Percentiles rank a stretch among this genome's conserved stretches.
phyloP scores from a whole-genome alignment of 2,329 filamentous ascomycete species.

The Neoscytalidium dimidiatum region DNA sequence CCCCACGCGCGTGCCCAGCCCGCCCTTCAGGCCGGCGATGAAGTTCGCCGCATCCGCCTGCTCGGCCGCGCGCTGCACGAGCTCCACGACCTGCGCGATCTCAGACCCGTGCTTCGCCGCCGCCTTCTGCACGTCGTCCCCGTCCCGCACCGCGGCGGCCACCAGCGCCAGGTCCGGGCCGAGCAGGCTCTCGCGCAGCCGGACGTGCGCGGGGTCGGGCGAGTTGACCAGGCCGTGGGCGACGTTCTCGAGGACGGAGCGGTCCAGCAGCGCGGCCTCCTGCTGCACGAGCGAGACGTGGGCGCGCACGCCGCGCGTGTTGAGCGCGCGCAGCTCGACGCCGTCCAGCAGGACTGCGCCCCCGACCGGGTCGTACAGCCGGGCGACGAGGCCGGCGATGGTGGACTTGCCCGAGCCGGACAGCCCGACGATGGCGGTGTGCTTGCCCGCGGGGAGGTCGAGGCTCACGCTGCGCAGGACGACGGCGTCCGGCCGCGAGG shows the following conservation, averaged over 20 bases:
- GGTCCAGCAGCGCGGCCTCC: constrained; percentile 53
- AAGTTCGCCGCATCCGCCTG: constrained; percentile 63
- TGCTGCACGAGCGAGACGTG: constrained; percentile 50
- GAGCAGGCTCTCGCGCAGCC: constrained; percentile 51
- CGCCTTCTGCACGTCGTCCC: constrained; percentile 46
- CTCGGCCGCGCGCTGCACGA: constrained; percentile 53
- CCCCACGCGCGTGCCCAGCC: constrained; percentile 53
- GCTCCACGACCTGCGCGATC: constrained; percentile 53
- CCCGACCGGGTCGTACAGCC: constrained; percentile 43
- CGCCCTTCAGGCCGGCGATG: constrained; percentile 54
- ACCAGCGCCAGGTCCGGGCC: constrained; percentile 53
- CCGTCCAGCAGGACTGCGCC: constrained; percentile 40
- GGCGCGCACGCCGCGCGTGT: constrained; percentile 38
- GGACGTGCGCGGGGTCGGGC: constrained; percentile 30
- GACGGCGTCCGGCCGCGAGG: constrained; percentile 39
- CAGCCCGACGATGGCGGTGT: constrained; percentile 34
- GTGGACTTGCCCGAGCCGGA: constrained; percentile 50
- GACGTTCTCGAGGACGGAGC: constrained; percentile 57
- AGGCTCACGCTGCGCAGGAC: constrained; percentile 42
- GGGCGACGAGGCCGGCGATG: constrained; percentile 39
- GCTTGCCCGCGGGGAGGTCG: constrained; percentile 35
- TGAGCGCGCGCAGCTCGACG: constrained; percentile 38
- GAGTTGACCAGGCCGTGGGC: constrained; percentile 52
- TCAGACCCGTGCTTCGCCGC: constrained; percentile 47
- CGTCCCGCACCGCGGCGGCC: constrained; percentile 51